These are phyloP conservation scores for Turnera subulata DNA, from an alignment of 345 rosid species.

Conservation along the genomic window DNA sequence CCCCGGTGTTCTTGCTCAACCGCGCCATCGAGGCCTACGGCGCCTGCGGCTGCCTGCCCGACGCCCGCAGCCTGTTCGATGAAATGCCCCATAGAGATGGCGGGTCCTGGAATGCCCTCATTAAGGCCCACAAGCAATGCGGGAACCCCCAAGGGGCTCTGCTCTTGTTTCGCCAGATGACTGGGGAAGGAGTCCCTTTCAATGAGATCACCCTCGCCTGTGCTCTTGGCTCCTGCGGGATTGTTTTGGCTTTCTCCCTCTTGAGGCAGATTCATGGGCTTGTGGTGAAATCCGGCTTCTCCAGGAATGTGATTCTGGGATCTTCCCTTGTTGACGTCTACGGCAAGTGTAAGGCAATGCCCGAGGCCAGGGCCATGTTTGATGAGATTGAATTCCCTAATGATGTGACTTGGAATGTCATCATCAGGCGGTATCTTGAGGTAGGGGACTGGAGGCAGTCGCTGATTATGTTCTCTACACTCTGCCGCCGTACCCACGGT, in stretches of 20 bases:
- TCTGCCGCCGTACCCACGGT: slow-evolving; percentile 40
- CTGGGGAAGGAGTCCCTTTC: slow-evolving; percentile 35
- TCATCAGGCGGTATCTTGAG: slow-evolving; percentile 75
- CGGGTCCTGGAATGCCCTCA: slow-evolving; percentile 89
- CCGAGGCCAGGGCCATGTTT: slow-evolving; percentile 63
- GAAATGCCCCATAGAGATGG: slow-evolving; percentile 88
- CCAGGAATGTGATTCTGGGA: slow-evolving; percentile 56
- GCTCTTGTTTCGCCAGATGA: slow-evolving; percentile 51
- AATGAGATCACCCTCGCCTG: slow-evolving; percentile 61
- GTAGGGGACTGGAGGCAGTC: slow-evolving; percentile 57
- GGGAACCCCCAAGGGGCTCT: slow-evolving; percentile 34
- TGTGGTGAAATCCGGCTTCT: slow-evolving; percentile 49
- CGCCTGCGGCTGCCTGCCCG: slow-evolving; percentile 43
- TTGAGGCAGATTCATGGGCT: slow-evolving; percentile 62
- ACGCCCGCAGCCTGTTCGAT: slow-evolving; percentile 69
- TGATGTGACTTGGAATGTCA: slow-evolving; percentile 82
- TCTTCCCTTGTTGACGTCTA: slow-evolving; percentile 80
- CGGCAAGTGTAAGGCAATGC: slow-evolving; percentile 65
- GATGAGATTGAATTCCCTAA: slow-evolving; percentile 63
- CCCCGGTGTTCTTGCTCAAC: slow-evolving; percentile 57
- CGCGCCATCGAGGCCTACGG: slow-evolving; percentile 74
- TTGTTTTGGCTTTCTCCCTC: slow-evolving; percentile 34
- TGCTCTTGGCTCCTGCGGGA: slow-evolving; percentile 52
- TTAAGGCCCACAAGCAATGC: slow-evolving; percentile 46
- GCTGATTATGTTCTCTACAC: slow-evolving; percentile 52